Conservation (phyloP, 371 early-diverging fungal genomes). For the Entomophthora muscae region DNA sequence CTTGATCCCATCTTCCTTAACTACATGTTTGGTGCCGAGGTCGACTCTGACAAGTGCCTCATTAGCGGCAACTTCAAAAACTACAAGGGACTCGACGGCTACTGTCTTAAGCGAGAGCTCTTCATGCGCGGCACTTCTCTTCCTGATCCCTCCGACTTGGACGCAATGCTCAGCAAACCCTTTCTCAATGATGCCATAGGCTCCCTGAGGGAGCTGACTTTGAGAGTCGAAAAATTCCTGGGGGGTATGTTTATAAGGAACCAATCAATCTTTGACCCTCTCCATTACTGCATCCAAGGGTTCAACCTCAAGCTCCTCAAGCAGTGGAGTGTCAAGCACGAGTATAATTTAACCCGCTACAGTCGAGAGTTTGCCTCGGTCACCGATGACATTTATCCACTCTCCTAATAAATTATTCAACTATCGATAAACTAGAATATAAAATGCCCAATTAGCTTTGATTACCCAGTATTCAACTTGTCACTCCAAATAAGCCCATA, state of each 20-base stretch:
- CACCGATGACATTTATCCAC: too few relatives aligned
- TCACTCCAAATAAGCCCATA: too few relatives aligned
- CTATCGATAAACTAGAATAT: too few relatives aligned
- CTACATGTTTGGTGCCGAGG: background rate
- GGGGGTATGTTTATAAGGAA: background rate
- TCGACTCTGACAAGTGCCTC: background rate
- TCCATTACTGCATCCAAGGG: background rate
- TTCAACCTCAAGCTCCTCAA: background rate
- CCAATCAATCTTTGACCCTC: background rate
- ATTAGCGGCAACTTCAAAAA: background rate
- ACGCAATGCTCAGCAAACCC: background rate
- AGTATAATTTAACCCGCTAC: too few relatives aligned
- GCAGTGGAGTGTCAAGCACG: background rate
- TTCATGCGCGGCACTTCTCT: background rate
- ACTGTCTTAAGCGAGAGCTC: background rate
- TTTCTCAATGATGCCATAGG: background rate
- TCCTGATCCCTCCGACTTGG: background rate
- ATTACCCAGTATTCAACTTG: too few relatives aligned
- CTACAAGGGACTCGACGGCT: background rate
- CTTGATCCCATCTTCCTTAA: background rate
- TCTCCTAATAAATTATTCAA: too few relatives aligned
- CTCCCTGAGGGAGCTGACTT: background rate
- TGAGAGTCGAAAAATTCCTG: background rate
- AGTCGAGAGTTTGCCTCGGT: too few relatives aligned
- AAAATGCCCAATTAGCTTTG: too few relatives aligned